Conservation (phyloP, 1,284 basidiomycete genomes). For the Austroboletus novae-zelandiae region DNA sequence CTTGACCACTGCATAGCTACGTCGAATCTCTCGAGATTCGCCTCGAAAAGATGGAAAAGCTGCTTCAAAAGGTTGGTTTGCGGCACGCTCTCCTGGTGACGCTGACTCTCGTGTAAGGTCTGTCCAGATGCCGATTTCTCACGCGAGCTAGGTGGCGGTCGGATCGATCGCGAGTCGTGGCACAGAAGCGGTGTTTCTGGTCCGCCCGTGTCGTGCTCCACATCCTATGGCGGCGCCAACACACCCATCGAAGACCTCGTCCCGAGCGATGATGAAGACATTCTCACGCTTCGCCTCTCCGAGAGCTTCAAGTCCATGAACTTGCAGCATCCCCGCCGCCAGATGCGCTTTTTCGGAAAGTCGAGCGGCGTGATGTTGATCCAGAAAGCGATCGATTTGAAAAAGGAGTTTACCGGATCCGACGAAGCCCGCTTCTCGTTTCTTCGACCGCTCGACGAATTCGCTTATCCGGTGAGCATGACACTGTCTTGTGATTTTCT, state of each 20-base stretch:
- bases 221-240: conserved; percentile 1
- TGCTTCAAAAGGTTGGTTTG: conserved; percentile 51
- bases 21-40: conserved; percentile 72
- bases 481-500: neutral
- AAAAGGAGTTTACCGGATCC: conserved; percentile 51
- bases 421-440: conserved; percentile 4
- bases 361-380: conserved; percentile 68
- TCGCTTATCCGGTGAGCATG: conserved; percentile 38
- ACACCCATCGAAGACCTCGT: conserved; percentile 24
- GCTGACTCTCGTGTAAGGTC: conserved; percentile 33
- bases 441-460: conserved; percentile 26
- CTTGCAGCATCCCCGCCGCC: conserved; percentile 26
- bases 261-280: conserved; percentile 36
- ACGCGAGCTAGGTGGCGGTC: conserved; percentile 41
- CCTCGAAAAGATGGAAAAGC: conserved; percentile 68
- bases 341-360: conserved; percentile 67
- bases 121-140: conserved; percentile 52
- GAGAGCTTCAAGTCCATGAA: conserved; percentile 21
- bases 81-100: neutral
- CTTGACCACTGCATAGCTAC: conserved; percentile 44
- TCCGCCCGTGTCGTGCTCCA: conserved; percentile 9
- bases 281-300: conserved; percentile 22
- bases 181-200: conserved; percentile 31
- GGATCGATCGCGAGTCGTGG: conserved; percentile 34
- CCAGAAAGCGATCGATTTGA: conserved; percentile 63